phyloP scores from a whole-genome alignment of 371 early-diverging fungal species.

The Mortierella sp. region DNA sequence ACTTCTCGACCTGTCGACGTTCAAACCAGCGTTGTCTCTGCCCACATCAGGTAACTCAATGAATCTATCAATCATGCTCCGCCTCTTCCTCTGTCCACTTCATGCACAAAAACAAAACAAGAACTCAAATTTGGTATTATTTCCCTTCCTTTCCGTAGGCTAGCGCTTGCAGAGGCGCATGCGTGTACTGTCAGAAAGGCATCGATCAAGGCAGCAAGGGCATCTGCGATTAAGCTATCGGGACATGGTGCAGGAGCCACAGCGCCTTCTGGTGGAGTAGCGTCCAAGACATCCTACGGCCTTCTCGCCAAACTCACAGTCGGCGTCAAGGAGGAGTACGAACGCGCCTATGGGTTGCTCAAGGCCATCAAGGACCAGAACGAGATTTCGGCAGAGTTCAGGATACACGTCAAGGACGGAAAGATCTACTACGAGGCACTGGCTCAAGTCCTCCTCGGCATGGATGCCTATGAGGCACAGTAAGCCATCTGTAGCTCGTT shows the following conservation, averaged over 20 bases:
- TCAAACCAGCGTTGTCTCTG: conserved; percentile 40
- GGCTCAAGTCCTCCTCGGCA: conserved; percentile 70
- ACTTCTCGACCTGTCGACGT: conserved; percentile 39
- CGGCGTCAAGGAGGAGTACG: conserved; percentile 73
- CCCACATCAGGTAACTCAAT: conserved; percentile 37
- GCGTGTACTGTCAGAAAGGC: conserved; percentile 52
- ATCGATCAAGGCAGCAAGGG: conserved; percentile 44
- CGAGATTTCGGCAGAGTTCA: conserved; percentile 69
- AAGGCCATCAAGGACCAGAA: conserved; percentile 67
- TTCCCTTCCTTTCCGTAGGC: background rate
- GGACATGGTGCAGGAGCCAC: conserved; percentile 4
- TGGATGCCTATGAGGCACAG: conserved; percentile 75
- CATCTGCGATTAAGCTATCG: conserved; percentile 19
- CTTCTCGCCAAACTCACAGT: conserved; percentile 72
- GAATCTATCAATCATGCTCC: background rate
- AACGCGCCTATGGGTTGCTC: conserved; percentile 71
- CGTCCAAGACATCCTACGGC: conserved; percentile 67
- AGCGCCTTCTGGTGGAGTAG: conserved; percentile 59
- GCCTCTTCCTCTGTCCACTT: no score
- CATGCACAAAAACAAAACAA: no score
- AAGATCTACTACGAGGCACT: conserved; percentile 63
- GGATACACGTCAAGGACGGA: conserved; percentile 70
- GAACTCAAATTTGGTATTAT: no score
- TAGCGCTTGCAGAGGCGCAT: conserved; percentile 51
- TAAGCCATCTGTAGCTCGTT: conserved; percentile 43